Evolutionary conservation across 352 stramenopile genomes (phyloP), one percentile per base, ranked within the genome.

Genomic region (Pythium dissotocum): DNA sequence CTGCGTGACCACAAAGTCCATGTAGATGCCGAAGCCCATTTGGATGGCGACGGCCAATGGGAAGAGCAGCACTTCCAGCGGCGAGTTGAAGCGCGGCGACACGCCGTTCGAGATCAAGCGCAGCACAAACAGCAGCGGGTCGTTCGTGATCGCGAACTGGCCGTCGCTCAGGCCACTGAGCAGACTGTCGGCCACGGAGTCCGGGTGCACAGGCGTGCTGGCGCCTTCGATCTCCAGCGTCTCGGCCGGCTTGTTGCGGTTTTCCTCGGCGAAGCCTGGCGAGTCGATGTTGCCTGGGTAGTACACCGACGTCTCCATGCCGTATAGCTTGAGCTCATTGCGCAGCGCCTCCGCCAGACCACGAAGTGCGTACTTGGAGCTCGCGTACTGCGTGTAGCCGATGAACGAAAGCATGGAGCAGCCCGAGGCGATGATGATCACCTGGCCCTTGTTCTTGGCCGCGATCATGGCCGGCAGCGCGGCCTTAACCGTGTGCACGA

Each of bases 241-340:
- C 77, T 91, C 85, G 9, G 69, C 64, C 0, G 87, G 87, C 55
- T 94, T 95, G 36, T 77, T 89, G 64, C 73, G 77, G 68, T 94
- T 89, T 60, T 96, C 85, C 68, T 90, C 79, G 46, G 78, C 74
- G 38, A 80, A 94, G 18, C 85, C 85, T 14, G 85, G 85, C 35
- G 85, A 86, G 77, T 94, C 88, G 65, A 96, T 94, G 74, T 90
- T 93, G 54, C 85, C 85, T 0, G 88, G 88, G 71, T 92, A 95
- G 64, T 79, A 94, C 63, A 93, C 84, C 53, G 80, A 88, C 63
- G 90, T 84, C 38, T 67, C 61, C 48, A 96, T 91, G 54, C 78
- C 76, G 67, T 86, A 92, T 4, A 88, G 70, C 69, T 82, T 73
- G 26, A 96, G 75, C 69, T 96, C 88, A 58, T 92, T 93, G 59